Conservation (phyloP, 805 yeast genomes). For the Wickerhamomyces ciferrii region DNA sequence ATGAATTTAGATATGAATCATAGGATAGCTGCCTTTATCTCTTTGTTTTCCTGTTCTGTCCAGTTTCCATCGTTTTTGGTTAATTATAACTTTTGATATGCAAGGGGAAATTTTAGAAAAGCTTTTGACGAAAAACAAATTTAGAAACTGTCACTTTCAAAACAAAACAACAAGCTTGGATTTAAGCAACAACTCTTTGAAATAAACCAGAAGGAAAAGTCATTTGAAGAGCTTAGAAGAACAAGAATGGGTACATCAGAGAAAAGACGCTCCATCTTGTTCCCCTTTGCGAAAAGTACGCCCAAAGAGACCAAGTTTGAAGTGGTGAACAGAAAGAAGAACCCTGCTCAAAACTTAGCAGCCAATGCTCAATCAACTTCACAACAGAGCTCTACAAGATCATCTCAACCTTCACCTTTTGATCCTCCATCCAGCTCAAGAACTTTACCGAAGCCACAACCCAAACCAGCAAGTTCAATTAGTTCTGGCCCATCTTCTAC, state of each 20-base stretch:
- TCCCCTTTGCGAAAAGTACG: conserved; percentile 12
- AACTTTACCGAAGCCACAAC: conserved; percentile 2
- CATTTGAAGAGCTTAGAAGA: no score
- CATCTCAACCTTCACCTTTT: background rate
- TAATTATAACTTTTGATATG: background rate
- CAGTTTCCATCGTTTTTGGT: no score
- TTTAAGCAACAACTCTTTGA: no score
- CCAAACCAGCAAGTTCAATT: conserved; percentile 1
- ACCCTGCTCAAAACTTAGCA: conserved; percentile 7
- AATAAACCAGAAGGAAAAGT: no score
- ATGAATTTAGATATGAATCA: no score
- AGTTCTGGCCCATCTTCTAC: background rate
- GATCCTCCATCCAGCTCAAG: background rate
- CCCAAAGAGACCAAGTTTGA: conserved; percentile 19
- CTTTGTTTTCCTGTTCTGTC: no score
- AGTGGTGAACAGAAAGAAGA: conserved; percentile 21
- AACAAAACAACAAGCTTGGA: background rate
- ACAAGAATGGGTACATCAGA: conserved; percentile 8
- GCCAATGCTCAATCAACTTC: background rate
- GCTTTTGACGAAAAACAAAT: background rate
- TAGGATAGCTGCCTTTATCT: no score
- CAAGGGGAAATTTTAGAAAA: background rate
- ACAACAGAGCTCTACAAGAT: background rate
- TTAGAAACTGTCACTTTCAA: background rate
- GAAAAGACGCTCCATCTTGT: conserved; percentile 20